Evolutionary conservation across 192 early-diverging fungal genomes (phyloP), one percentile per base, ranked within the genome.

Genomic region (Podila epicladia): DNA sequence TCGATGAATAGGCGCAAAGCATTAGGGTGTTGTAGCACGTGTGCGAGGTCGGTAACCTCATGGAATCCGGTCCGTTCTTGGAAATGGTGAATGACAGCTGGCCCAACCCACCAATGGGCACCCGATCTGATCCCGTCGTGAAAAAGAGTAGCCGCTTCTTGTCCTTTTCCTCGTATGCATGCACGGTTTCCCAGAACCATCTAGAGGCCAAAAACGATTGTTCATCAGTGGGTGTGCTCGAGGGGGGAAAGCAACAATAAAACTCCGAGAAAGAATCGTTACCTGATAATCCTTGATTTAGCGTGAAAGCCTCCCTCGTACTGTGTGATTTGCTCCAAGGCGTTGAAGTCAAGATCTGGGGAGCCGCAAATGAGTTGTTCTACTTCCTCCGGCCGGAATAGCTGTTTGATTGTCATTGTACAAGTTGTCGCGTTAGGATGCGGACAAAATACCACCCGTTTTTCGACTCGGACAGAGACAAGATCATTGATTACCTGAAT

Each of bases 1-100:
- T 90, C 29, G 88, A 83, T 8, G 89, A 82, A 75, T 98, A 98
- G 45, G 96, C 94, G 38, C 90, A 93, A 5, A 98, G 83, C 63
- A 96, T 88, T 51, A 98, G 83, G 12, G 94, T 93, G 82, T 97
- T 97, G 74, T 94, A 97, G 83, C 97, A 98, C 0, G 97, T 98
- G 70, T 97, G 96, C 8, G 96, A 93, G 4, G 95, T 95, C 13
- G 97, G 97, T 57, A 98, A 76, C 29, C 96, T 91, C 66, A 93
- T 93, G 35, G 91, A 92, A 75, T 96, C 95, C 9, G 89, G 90
- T 20, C 94, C 95, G 50, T 96, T 95, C 80, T 93, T 93, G 19
- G 93, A 91, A 73, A 96, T 92, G 2, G 96, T 90, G 86, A 97
- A 96, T 57, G 93, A 89, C 60, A 97, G 69, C 66, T 95, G 94